These are phyloP conservation scores for Phytophthora sojae DNA, from an alignment of 352 stramenopile species.

Conservation along the genomic window DNA sequence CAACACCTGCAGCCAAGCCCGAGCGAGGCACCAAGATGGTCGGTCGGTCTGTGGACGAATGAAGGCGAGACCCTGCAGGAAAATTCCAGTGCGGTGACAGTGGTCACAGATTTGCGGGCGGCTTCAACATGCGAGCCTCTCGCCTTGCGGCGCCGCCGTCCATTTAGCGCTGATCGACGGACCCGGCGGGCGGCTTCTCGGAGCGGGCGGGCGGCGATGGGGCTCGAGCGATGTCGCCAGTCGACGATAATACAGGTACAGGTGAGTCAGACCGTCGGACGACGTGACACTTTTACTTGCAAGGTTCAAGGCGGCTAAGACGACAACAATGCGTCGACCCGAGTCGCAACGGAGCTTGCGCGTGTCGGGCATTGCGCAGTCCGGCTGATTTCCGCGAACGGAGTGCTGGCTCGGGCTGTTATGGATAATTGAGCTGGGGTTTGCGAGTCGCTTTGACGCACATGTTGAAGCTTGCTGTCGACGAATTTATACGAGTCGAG, in stretches of 20 bases:
- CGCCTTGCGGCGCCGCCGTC: background rate
- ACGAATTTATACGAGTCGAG: background rate
- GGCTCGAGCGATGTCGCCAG: conserved; percentile 5
- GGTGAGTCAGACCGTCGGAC: conserved; percentile 4
- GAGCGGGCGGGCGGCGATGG: background rate
- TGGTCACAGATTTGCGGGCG: background rate
- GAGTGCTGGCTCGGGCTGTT: too few relatives aligned
- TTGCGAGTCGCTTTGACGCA: background rate
- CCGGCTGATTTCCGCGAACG: background rate
- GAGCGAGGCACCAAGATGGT: background rate
- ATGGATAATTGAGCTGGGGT: too few relatives aligned
- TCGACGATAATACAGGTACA: conserved; percentile 1
- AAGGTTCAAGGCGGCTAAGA: background rate
- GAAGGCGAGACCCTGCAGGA: background rate
- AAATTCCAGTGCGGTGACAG: background rate
- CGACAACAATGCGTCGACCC: background rate
- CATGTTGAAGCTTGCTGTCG: background rate
- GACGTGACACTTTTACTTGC: background rate
- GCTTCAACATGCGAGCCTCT: conserved; percentile 9
- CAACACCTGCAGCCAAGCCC: conserved; percentile 1
- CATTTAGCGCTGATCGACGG: background rate
- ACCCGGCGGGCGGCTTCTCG: background rate
- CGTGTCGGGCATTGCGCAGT: background rate
- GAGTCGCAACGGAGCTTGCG: background rate
- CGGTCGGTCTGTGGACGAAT: conserved; percentile 1